Conservation (phyloP, 208 protist genomes). For the Strigomonas culicis region DNA sequence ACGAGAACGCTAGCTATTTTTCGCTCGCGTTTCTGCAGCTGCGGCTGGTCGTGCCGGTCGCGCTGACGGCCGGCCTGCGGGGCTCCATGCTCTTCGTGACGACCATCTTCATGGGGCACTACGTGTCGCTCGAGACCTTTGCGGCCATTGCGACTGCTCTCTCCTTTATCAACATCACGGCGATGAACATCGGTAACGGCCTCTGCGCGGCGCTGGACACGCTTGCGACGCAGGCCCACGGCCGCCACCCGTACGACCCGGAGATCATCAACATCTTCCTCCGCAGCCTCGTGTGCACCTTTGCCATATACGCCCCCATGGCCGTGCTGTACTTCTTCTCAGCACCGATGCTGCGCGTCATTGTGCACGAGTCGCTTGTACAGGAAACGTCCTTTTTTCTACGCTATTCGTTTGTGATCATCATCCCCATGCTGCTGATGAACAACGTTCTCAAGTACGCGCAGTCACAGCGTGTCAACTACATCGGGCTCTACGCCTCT, state of each 20-base stretch:
- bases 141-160: slow-evolving; percentile 26
- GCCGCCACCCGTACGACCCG: slow-evolving; percentile 23
- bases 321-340: slow-evolving; percentile 33
- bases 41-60: slow-evolving; percentile 20
- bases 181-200: slow-evolving; percentile 31
- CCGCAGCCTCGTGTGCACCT: slow-evolving; percentile 25
- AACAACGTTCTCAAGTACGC: slow-evolving; percentile 37
- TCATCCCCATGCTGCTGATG: slow-evolving; percentile 27
- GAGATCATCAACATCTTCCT: slow-evolving; percentile 24
- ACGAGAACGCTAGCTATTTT: slow-evolving; percentile 8
- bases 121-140: slow-evolving; percentile 23
- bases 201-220: slow-evolving; percentile 26
- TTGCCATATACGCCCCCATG: slow-evolving; percentile 28
- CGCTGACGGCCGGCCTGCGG: slow-evolving; percentile 26
- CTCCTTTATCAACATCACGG: slow-evolving; percentile 30
- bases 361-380: slow-evolving; percentile 30
- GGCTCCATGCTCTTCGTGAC: slow-evolving; percentile 24
- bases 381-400: slow-evolving; percentile 26
- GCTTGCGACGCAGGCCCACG: slow-evolving; percentile 34
- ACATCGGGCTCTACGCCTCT: slow-evolving; percentile 24
- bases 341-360: slow-evolving; percentile 17
- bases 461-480: slow-evolving; percentile 29
- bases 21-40: slow-evolving; percentile 15
- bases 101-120: slow-evolving; percentile 29
- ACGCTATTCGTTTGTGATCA: slow-evolving; percentile 30